A percentile compares a stretch with the other conserved stretches of the same genome.
Conservation (phyloP, 2,329 filamentous ascomycete genomes). For the Eurotiales sp. region DNA sequence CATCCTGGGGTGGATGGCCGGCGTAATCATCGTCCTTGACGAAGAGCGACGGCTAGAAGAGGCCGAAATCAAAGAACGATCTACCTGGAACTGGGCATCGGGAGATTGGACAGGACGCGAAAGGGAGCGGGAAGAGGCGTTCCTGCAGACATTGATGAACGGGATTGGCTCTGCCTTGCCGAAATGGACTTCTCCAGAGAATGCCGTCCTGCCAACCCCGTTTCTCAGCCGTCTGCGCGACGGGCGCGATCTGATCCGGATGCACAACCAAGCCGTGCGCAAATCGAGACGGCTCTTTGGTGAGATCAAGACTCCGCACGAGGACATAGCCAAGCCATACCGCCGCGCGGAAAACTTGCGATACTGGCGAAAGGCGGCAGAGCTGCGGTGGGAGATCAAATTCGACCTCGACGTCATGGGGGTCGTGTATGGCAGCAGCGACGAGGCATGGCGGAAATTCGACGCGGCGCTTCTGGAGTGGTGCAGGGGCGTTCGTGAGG, state of each 20-base stretch:
- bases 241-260: slow-evolving; percentile 73
- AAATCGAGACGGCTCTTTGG: slow-evolving; percentile 85
- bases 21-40: slow-evolving; percentile 71
- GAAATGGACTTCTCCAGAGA: slow-evolving; percentile 60
- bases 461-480: slow-evolving; percentile 79
- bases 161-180: slow-evolving; percentile 56
- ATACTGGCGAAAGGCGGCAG: slow-evolving; percentile 94
- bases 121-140: slow-evolving; percentile 73
- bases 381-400: slow-evolving; percentile 86
- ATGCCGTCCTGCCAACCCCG: slow-evolving; percentile 49
- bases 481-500: slow-evolving; percentile 76
- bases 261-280: slow-evolving; percentile 85
- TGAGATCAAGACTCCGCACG: slow-evolving; percentile 81
- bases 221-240: slow-evolving; percentile 73
- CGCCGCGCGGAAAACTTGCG: slow-evolving; percentile 88
- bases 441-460: slow-evolving; percentile 71
- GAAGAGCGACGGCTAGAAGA: slow-evolving; percentile 75
- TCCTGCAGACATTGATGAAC: slow-evolving; percentile 70
- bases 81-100: slow-evolving; percentile 74
- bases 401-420: slow-evolving; percentile 81
- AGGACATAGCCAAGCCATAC: slow-evolving; percentile 93
- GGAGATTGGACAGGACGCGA: slow-evolving; percentile 74
- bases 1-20: slow-evolving; percentile 74
- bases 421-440: slow-evolving; percentile 69
- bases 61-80: slow-evolving; percentile 66